Evolutionary conservation across 352 stramenopile species (phyloP).

Genomic region (Phytophthora pisi): DNA sequence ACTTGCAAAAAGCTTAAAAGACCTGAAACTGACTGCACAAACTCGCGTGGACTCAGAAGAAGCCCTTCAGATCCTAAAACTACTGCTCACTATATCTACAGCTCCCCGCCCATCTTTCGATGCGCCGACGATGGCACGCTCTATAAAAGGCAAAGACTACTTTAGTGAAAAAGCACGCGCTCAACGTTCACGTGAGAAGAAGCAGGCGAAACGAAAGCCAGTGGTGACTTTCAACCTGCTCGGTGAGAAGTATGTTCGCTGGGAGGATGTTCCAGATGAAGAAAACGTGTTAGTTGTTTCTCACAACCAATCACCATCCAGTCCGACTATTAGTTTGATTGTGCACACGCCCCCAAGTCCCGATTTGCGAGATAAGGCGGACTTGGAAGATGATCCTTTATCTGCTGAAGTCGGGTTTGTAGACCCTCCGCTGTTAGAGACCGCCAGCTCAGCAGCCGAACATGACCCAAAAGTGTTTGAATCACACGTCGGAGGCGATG

Average conservation of each 20-base stretch:
- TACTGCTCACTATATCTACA: constrained; percentile 20
- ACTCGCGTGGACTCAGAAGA: constrained; percentile 30
- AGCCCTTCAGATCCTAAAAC: constrained; percentile 31
- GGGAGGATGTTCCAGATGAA: constrained; percentile 32
- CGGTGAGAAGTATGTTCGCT: constrained; percentile 68
- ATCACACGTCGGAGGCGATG: background rate
- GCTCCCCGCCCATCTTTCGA: constrained; percentile 13
- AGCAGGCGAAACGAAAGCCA: constrained; percentile 32
- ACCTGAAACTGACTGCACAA: constrained; percentile 34
- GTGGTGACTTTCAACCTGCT: constrained; percentile 73
- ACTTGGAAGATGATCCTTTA: background rate
- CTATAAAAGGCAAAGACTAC: constrained; percentile 11
- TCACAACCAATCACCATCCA: constrained; percentile 16
- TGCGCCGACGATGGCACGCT: constrained; percentile 16
- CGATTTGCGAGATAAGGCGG: constrained; percentile 2
- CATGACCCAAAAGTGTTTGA: background rate
- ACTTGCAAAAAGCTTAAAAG: constrained; percentile 41
- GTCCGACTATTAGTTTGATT: constrained; percentile 19
- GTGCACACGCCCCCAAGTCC: constrained; percentile 27
- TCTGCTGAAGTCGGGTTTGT: background rate
- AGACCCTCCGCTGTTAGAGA: background rate
- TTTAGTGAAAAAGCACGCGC: constrained; percentile 17
- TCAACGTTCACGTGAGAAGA: constrained; percentile 36
- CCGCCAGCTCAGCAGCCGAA: background rate
- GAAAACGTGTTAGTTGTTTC: background rate